Conservation (phyloP, 768 basidiomycete species). For the Tylopilus vinaceipallidus region DNA sequence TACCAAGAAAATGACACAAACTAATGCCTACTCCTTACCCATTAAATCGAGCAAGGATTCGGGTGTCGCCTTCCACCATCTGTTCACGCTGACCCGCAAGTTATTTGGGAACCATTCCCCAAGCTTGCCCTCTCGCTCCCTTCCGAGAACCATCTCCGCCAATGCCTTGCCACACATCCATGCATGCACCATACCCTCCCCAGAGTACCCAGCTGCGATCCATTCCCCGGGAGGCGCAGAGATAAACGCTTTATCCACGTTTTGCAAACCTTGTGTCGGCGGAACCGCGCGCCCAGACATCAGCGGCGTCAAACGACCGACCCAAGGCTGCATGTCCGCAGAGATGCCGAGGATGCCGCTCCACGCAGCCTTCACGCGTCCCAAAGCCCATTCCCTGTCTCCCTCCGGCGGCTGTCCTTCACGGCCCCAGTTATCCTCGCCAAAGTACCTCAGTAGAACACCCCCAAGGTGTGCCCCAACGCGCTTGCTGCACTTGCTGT, state of each 20-base stretch:
- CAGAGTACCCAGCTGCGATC: constrained; percentile 69
- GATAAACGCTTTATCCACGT: background rate
- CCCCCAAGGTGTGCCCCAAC: constrained; percentile 41
- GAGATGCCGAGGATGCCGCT: constrained; percentile 65
- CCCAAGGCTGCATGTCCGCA: constrained; percentile 63
- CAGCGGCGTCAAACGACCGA: constrained; percentile 56
- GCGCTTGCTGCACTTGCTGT: constrained; percentile 31
- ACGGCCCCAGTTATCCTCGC: constrained; percentile 41
- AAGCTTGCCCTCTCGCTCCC: constrained; percentile 27
- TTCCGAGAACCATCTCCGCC: constrained; percentile 55
- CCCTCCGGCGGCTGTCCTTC: constrained; percentile 23
- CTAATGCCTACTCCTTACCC: background rate
- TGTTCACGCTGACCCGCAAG: constrained; percentile 44
- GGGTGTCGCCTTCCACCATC: constrained; percentile 54
- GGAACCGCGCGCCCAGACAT: constrained; percentile 43
- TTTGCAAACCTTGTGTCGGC: background rate
- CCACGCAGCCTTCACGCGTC: constrained; percentile 56
- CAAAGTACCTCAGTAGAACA: constrained; percentile 54
- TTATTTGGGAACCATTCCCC: constrained; percentile 50
- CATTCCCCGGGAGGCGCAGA: constrained; percentile 56
- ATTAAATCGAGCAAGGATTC: constrained; percentile 35
- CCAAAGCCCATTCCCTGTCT: constrained; percentile 34
- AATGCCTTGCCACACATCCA: constrained; percentile 65
- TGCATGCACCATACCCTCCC: constrained; percentile 73
- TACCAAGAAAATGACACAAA: no score